Conservation (phyloP, 768 basidiomycete species). For the Suillus hirtellus region DNA sequence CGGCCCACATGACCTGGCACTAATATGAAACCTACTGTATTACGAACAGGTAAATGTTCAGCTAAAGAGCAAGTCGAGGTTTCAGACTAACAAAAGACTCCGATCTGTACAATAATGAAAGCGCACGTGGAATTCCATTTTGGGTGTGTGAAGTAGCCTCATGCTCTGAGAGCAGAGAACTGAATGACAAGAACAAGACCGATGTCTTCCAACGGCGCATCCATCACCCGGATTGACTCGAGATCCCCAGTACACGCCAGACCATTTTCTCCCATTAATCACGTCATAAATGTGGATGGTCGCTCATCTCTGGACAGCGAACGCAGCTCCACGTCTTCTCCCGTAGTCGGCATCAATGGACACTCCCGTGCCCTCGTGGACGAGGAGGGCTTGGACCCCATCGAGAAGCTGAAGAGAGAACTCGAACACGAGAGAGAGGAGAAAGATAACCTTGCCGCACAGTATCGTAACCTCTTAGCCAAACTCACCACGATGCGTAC, state of each 20-base stretch:
- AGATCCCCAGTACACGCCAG: conserved; percentile 28
- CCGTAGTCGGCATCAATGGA: conserved; percentile 36
- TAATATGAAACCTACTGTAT: neutral
- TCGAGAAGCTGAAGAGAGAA: conserved; percentile 68
- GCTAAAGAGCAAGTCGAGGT: neutral
- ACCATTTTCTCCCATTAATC: conserved; percentile 29
- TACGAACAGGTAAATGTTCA: neutral
- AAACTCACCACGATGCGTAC: conserved; percentile 94
- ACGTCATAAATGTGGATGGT: conserved; percentile 25
- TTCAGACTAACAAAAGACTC: no score
- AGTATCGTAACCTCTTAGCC: conserved; percentile 83
- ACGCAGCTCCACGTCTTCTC: conserved; percentile 32
- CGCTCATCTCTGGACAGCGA: conserved; percentile 52
- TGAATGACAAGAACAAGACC: conserved; percentile 5
- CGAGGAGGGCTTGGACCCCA: conserved; percentile 46
- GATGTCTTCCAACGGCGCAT: conserved; percentile 15
- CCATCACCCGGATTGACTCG: conserved; percentile 13
- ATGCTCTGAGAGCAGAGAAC: neutral
- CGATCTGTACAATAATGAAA: neutral
- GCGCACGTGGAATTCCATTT: conserved; percentile 4
- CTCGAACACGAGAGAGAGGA: conserved; percentile 77
- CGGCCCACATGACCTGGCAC: neutral
- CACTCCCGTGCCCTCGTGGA: conserved; percentile 35
- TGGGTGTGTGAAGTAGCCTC: conserved; percentile 2
- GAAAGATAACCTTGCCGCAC: conserved; percentile 81